Conservation (phyloP, 495 filamentous ascomycete species). For the Lophiotrema nucula region DNA sequence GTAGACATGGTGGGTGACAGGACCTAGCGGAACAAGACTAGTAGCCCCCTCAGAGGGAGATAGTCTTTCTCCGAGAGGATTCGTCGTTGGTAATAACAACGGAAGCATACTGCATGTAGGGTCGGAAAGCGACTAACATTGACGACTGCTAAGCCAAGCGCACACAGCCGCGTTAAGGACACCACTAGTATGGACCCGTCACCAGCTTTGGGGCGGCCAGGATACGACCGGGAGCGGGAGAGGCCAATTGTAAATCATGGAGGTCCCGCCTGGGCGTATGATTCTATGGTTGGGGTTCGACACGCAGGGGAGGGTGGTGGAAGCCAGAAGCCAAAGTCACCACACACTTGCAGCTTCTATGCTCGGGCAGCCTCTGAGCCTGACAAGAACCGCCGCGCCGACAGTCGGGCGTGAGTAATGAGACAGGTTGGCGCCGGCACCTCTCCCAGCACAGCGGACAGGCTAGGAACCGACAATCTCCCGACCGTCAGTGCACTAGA, state of each 20-base stretch:
- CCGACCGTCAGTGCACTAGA: not conserved
- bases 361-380: not conserved
- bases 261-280: slow-evolving; percentile 8
- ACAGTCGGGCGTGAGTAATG: slow-evolving; percentile 6
- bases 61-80: slow-evolving; percentile 10
- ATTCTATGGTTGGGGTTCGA: slow-evolving; percentile 4
- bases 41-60: slow-evolving; percentile 8
- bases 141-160: slow-evolving; percentile 5
- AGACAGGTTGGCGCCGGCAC: slow-evolving; percentile 5
- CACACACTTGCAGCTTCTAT: not conserved
- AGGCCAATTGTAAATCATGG: slow-evolving; percentile 16
- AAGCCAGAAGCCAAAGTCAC: not conserved
- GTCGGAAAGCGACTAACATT: slow-evolving; percentile 14
- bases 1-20: slow-evolving; percentile 18
- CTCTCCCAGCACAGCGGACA: not conserved
- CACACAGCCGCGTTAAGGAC: slow-evolving; percentile 16
- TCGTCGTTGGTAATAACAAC: slow-evolving; percentile 10
- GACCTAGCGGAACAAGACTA: not conserved
- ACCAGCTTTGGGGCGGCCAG: slow-evolving; percentile 14
- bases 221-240: not conserved
- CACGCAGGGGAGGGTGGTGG: slow-evolving; percentile 8
- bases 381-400: not conserved
- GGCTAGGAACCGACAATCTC: slow-evolving; percentile 21
- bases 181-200: slow-evolving; percentile 20
- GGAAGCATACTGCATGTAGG: slow-evolving; percentile 12